Evolutionary conservation across 1,284 basidiomycete genomes (phyloP).

Genomic region (Athelia psychrophila): DNA sequence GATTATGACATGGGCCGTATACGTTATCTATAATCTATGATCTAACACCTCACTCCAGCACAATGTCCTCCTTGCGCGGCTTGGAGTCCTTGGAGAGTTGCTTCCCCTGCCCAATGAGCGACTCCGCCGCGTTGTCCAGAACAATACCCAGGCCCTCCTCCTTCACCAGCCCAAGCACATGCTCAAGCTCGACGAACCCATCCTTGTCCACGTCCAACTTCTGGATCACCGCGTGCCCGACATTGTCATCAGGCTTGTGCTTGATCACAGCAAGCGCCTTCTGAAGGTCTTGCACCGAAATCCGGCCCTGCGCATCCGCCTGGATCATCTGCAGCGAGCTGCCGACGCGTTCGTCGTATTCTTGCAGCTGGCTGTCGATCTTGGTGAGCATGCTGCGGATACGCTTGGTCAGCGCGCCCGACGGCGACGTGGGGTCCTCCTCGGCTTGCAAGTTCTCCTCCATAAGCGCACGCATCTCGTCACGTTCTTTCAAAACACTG

Average conservation of each 20-base stretch:
- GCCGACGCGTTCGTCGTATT: constrained; percentile 91
- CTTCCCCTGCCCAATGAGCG: constrained; percentile 69
- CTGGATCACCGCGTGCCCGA: constrained; percentile 86
- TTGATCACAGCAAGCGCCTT: constrained; percentile 93
- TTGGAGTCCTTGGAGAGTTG: constrained; percentile 69
- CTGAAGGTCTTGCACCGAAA: constrained; percentile 87
- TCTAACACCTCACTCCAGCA: constrained; percentile 55
- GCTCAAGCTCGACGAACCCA: constrained; percentile 88
- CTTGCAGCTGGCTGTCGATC: constrained; percentile 91
- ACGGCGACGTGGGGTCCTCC: constrained; percentile 80
- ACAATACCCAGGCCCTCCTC: constrained; percentile 78
- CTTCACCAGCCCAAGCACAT: constrained; percentile 75
- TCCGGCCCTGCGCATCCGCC: constrained; percentile 88
- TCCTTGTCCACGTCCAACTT: constrained; percentile 97
- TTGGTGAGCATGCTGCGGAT: constrained; percentile 96
- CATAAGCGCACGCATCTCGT: constrained; percentile 88
- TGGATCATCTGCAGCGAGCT: constrained; percentile 93
- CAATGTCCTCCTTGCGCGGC: constrained; percentile 85
- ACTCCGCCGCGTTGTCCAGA: constrained; percentile 71
- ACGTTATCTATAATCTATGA: constrained; percentile 7
- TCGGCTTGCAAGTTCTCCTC: constrained; percentile 89
- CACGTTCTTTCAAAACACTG: constrained; percentile 95
- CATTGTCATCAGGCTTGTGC: constrained; percentile 89
- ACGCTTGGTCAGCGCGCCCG: constrained; percentile 86
- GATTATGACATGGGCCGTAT: not conserved